Base-by-base conservation (phyloP, 805 yeast species). In the Pichia sporocuriosa region DNA sequence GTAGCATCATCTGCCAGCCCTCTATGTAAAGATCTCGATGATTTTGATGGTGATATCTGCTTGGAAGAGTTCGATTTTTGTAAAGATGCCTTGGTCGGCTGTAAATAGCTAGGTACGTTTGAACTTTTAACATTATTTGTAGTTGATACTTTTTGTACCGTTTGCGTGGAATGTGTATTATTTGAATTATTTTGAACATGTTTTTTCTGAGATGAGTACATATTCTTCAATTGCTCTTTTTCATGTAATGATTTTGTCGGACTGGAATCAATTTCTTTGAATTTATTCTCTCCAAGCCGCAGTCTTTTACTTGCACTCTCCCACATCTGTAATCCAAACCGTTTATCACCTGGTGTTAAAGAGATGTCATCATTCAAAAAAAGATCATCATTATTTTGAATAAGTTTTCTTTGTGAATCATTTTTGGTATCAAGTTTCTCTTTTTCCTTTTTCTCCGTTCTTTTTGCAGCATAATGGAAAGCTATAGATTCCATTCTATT, bases 401-500 rank as follows among this genome's bases (percentile, higher is more conserved):
- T 26, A 12, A 35, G 30, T 22, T 27, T 32, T 11, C 38, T 44
- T 11, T 35, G 41, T 9, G 29, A 15, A 26, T 26, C 22, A 25
- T 31, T 35, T 35, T 23, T 30, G 9, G 9, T 15, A 12, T 9
- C 7, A 26, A 26, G 29, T 26, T 32, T 19, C 15, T 24, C 33
- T 19, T 29, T 31, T 31, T 24, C 36, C 17, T 37, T 19, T 15
- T 27, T 34, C 35, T 44, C 46, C 11, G 49, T 37, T 44, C 60
- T 55, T 37, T 54, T 55, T 4, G 70, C 72, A 1, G 77, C 72
- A 44, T 72, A 72, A 44, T 73, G 78, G 7, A 61, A 57, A 9
- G 67, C 57, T 15, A 73, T 73, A 15, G 76, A 68, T 20, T 73
- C 78, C 78, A 73, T 71, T 35, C 66, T 57, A 40, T 73, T 59